Conservation (phyloP, 257 asterid species). For the Solanum chmielewskii region DNA sequence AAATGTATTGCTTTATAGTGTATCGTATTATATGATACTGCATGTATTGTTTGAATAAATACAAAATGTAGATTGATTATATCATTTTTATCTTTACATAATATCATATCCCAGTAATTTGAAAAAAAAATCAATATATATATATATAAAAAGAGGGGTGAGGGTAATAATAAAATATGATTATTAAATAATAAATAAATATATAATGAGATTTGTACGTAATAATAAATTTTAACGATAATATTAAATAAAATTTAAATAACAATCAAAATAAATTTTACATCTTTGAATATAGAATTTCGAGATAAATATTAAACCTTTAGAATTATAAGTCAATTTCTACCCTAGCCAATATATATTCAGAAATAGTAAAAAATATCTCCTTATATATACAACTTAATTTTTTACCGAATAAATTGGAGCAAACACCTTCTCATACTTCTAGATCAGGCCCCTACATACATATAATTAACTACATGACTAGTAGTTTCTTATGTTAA, state of each 20-base stretch:
- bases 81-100: not conserved
- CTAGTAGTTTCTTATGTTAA: not conserved
- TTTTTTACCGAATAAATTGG: not conserved
- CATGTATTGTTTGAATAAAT: not conserved
- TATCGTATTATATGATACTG: not conserved
- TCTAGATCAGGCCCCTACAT: not conserved
- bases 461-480: not conserved
- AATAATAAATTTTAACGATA: not conserved
- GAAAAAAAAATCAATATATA: too few relatives aligned
- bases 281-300: not conserved
- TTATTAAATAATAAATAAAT: not conserved
- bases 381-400: not conserved
- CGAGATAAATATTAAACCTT: too few relatives aligned
- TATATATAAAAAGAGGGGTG: too few relatives aligned
- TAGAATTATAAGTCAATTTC: too few relatives aligned
- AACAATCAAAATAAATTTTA: not conserved
- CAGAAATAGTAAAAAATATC: too few relatives aligned
- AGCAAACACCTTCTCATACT: not conserved
- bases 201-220: not conserved
- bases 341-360: too few relatives aligned
- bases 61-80: not conserved
- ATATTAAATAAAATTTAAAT: not conserved
- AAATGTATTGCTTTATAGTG: not conserved
- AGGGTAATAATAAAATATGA: not conserved
- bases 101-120: not conserved